A percentile compares a stretch with the other conserved stretches of the same genome.
phyloP scores from a whole-genome alignment of 176 grass and related monocot genomes.

The Cenchrus purpureus region DNA sequence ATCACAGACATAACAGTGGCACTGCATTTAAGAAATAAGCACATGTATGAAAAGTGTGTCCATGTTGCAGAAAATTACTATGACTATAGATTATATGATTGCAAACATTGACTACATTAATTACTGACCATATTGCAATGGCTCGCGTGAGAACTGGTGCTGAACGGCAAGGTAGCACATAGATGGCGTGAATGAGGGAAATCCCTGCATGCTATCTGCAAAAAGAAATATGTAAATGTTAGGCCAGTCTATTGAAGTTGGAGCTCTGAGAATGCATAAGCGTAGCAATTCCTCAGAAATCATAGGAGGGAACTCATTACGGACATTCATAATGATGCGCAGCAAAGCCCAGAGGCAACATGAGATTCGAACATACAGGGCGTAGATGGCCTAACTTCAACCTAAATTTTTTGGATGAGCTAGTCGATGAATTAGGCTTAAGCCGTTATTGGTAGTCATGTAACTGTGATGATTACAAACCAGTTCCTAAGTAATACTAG shows the following conservation, averaged over 20 bases:
- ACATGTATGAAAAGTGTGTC: slow-evolving; percentile 27
- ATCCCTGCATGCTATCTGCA: slow-evolving; percentile 92
- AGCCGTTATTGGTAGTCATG: background rate
- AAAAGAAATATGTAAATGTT: slow-evolving; percentile 38
- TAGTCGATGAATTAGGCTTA: slow-evolving; percentile 10
- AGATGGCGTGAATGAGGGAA: slow-evolving; percentile 91
- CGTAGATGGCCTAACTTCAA: slow-evolving; percentile 9
- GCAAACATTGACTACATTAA: background rate
- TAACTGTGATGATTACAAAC: background rate
- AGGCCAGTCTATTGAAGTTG: slow-evolving; percentile 3
- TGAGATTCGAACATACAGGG: background rate
- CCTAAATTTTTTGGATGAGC: background rate
- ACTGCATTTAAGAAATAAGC: slow-evolving; percentile 64
- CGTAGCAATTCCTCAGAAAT: background rate
- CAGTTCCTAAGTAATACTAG: background rate
- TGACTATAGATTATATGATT: background rate
- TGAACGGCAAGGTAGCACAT: slow-evolving; percentile 72
- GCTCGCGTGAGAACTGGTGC: slow-evolving; percentile 59
- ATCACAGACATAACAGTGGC: slow-evolving; percentile 96
- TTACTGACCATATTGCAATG: slow-evolving; percentile 78
- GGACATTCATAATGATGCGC: background rate
- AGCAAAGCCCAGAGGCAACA: slow-evolving; percentile 9
- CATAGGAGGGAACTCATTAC: slow-evolving; percentile 17
- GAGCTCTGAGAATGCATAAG: slow-evolving; percentile 26
- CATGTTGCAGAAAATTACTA: background rate